Conservation (phyloP, 2,329 filamentous ascomycete species). For the Chrysosporium queenslandicum region DNA sequence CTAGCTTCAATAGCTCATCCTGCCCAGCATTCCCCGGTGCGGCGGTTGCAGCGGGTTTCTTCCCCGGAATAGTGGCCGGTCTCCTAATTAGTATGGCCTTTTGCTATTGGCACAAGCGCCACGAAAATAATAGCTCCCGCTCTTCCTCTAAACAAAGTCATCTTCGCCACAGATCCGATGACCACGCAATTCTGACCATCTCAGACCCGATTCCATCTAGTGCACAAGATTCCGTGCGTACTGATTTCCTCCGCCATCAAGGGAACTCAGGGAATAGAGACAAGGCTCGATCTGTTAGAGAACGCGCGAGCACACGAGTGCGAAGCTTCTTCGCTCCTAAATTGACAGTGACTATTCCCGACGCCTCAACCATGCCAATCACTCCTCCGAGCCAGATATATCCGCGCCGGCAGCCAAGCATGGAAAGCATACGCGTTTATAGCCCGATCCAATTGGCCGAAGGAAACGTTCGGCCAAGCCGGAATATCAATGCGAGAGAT, state of each 20-base stretch:
- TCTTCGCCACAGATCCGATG: constrained; percentile 27
- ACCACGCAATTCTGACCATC: constrained; percentile 29
- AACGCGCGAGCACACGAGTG: constrained; percentile 30
- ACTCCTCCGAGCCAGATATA: constrained; percentile 22
- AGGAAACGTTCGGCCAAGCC: constrained; percentile 21
- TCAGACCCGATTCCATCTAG: constrained; percentile 36
- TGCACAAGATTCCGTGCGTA: constrained; percentile 35
- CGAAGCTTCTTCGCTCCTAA: constrained; percentile 29
- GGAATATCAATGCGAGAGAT: constrained; percentile 22
- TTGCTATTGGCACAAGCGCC: constrained; percentile 30
- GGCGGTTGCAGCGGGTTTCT: constrained; percentile 39
- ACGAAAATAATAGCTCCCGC: constrained; percentile 10
- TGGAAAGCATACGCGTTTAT: constrained; percentile 40
- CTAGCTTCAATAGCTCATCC: constrained; percentile 11
- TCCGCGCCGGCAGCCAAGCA: constrained; percentile 27
- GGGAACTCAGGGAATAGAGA: constrained; percentile 21
- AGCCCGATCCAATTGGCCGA: constrained; percentile 29
- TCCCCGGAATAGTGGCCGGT: constrained; percentile 38
- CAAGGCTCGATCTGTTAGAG: constrained; percentile 24
- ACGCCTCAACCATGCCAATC: constrained; percentile 21
- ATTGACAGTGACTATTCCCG: constrained; percentile 16
- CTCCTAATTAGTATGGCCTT: constrained; percentile 47
- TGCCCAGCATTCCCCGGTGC: constrained; percentile 34
- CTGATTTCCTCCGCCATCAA: constrained; percentile 35
- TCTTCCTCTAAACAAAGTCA: constrained; percentile 11